Evolutionary conservation across 1,284 basidiomycete genomes (phyloP), one percentile per base, ranked within the genome.

Genomic region (Chondrostereum purpureum): DNA sequence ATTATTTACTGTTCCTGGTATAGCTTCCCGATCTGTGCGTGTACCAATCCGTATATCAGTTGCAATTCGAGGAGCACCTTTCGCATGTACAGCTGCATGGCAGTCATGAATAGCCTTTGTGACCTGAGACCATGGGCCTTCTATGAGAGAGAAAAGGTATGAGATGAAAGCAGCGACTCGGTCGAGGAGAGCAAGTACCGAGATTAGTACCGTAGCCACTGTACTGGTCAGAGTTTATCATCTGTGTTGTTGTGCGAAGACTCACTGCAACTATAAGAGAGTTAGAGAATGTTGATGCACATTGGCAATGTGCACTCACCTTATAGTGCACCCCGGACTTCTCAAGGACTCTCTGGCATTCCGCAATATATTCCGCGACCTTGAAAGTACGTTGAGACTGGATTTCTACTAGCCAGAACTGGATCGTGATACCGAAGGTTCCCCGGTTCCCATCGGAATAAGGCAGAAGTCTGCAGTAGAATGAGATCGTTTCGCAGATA

Each of bases 11-110:
- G 74, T 70, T 5, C 88, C 91, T 2, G 71, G 68, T 2, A 62
- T 62, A 27, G 84, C 75, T 21, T 75, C 66, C 44, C 80, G 75
- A 64, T 94, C 92, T 14, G 76, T 75, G 36, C 92, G 78, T 0
- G 92, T 96, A 36, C 92, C 92, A 47, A 96, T 93, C 21, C 92
- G 84, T 48, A 96, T 88, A 63, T 96, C 92, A 5, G 92, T 92
- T 18, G 88, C 83, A 34, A 88, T 72, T 38, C 88, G 78, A 16
- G 78, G 78, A 1, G 78, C 78, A 23, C 87, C 88, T 58, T 76
- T 74, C 1, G 77, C 79, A 57, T 95, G 92, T 0, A 95, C 87
- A 0, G 92, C 92, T 16, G 75, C 76, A 59, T 96, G 92, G 58
- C 92, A 94, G 48, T 87, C 88, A 50, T 91, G 84, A 47, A 92